phyloP scores from a whole-genome alignment of 2,329 filamentous ascomycete species.

The Aspergillus terreus region DNA sequence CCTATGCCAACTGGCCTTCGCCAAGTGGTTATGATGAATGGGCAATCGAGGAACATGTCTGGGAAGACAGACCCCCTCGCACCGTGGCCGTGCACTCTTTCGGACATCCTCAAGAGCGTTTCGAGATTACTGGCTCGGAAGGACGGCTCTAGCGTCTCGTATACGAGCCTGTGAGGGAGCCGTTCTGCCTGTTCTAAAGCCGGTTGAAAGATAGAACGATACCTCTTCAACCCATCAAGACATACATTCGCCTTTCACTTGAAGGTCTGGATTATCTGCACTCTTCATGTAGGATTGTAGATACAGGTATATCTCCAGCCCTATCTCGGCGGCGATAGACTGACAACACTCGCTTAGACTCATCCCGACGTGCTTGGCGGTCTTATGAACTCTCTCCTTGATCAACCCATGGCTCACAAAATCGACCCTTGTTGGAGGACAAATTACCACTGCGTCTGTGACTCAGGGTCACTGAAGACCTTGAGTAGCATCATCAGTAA shows the following conservation, averaged over 20 bases:
- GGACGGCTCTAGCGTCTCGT: slow-evolving; percentile 33
- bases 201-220: slow-evolving; percentile 24
- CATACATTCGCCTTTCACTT: slow-evolving; percentile 33
- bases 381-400: slow-evolving; percentile 14
- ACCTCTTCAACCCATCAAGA: slow-evolving; percentile 27
- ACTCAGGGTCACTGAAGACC: slow-evolving; percentile 23
- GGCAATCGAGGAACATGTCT: slow-evolving; percentile 29
- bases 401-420: slow-evolving; percentile 23
- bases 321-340: neutral
- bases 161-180: slow-evolving; percentile 35
- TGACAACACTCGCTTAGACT: neutral
- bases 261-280: slow-evolving; percentile 41
- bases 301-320: slow-evolving; percentile 28
- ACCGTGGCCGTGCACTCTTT: slow-evolving; percentile 17
- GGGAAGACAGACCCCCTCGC: slow-evolving; percentile 19
- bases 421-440: slow-evolving; percentile 19
- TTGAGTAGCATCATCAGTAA: slow-evolving; percentile 19
- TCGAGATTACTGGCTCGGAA: slow-evolving; percentile 16
- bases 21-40: slow-evolving; percentile 16
- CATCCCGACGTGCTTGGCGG: slow-evolving; percentile 3
- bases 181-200: slow-evolving; percentile 27
- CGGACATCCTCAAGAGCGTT: slow-evolving; percentile 22
- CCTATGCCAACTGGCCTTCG: slow-evolving; percentile 16
- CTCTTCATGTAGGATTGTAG: slow-evolving; percentile 35
- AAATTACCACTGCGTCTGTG: slow-evolving; percentile 27